Evolutionary conservation across 768 basidiomycete genomes (phyloP), one percentile per base, ranked within the genome.

Genomic region (Trametes maxima): DNA sequence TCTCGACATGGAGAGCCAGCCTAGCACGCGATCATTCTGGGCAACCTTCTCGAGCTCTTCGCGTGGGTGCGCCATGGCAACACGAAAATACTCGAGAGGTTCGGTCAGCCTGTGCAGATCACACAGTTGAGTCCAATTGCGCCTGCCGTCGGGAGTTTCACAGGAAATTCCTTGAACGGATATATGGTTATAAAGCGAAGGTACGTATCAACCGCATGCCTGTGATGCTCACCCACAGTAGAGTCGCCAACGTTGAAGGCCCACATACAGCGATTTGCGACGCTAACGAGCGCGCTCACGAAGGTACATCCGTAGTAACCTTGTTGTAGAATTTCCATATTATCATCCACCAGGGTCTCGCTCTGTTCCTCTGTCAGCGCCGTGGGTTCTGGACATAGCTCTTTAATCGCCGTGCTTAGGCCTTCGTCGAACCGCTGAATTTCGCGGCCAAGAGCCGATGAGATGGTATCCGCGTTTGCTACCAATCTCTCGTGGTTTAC

Each of bases 191-290:
- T 25, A 33, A 4, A 33, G 1, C 5, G 14, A 13, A 13, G 7
- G 5, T 25, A 22, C 3, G 12, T 25, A 24, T 13, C 19, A 24
- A 8, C 19, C 12, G 14, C 11, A 3, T 4, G 5, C 17, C 16
- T 21, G 10, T 44, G 19, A n/a, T 28, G n/a, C 58, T 51, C 19
- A 59, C 58, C 58, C 3, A 53, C 42, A 16, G 58, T 59, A 6
- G 58, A 52, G 35, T 59, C 58, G 2, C 58, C 58, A 6, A 53
- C 43, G 24, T 59, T 59, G 6, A 59, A 21, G 3, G 43, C 19
- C 58, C 58, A 59, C 50, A 59, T 46, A 19, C 51, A 51, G 11
- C 43, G 25, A n/a, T 52, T 28, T 8, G 17, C 13, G 5, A 59
- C 22, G 16, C 52, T 44, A n/a, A 59, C 43, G 19, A 59, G 22